Evolutionary conservation across 371 early-diverging fungal species (phyloP), one percentile per base, ranked within the genome.

Genomic region (Fennellomyces sp.): DNA sequence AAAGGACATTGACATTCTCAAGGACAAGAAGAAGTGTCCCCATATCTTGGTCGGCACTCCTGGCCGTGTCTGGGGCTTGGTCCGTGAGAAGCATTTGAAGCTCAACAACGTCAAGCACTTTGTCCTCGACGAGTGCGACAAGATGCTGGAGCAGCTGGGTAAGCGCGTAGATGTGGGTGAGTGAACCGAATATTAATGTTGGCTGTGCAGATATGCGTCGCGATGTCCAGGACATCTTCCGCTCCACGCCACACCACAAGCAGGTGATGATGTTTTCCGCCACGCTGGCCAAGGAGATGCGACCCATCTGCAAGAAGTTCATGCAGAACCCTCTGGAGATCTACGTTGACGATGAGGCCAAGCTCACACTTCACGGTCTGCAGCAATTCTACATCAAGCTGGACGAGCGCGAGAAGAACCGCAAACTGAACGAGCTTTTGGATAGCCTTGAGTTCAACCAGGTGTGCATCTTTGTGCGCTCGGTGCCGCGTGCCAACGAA

Each of bases 51-150:
- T 99, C 47, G 99, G 98, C 58, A 98, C 99, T 5, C 99, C 99
- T 11, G 99, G 99, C n/a, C 92, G 99, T 72, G 85, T 98, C 45
- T 77, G 92, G 56, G 97, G 92, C 30, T 79, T 99, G 48, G 82
- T 97, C 58, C 88, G 90, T 58, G 95, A 94, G 28, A 90, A 90
- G 73, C 63, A 76, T 23, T 78, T 99, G 54, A 89, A 87, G 61
- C 76, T 98, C 52, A 74, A 76, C 38, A 88, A 85, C 56, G 84
- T 98, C 63, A 96, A 94, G 88, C 93, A 93, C 84, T 97, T 99
- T 78, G 95, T 99, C 19, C 82, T 99, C 27, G 99, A 99, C 73
- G 99, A 99, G 83, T 99, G 98, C 77, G 99, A 99, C 83, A 95
- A 97, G 83, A 93, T 97, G 88, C 73, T 98, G 47, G 96, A 96